These are phyloP conservation scores for Fusarium compactum DNA, from an alignment of 2,329 filamentous ascomycete genomes.

Conservation along the genomic window DNA sequence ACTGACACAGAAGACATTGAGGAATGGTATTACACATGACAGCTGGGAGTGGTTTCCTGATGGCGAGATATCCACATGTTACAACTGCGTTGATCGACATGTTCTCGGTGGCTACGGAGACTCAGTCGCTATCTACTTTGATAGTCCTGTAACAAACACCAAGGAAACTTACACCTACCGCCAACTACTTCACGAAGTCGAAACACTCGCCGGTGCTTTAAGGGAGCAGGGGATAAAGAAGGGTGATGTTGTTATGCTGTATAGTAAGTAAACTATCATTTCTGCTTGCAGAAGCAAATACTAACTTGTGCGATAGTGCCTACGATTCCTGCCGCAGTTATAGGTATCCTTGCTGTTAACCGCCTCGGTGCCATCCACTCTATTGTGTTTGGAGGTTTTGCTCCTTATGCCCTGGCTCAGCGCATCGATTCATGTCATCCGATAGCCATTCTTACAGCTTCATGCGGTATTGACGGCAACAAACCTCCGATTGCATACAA, in stretches of 20 bases:
- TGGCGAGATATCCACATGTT: conserved; percentile 90
- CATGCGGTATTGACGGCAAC: conserved; percentile 88
- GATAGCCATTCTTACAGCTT: conserved; percentile 84
- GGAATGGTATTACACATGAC: conserved; percentile 71
- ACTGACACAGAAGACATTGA: conserved; percentile 71
- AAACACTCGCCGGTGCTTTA: conserved; percentile 83
- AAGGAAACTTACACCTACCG: conserved; percentile 81
- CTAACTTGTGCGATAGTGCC: conserved; percentile 73
- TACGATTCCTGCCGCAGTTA: conserved; percentile 91
- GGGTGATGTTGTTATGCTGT: conserved; percentile 90
- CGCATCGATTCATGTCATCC: conserved; percentile 87
- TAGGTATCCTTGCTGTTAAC: conserved; percentile 84
- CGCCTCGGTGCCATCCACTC: conserved; percentile 89
- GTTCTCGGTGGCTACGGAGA: conserved; percentile 83
- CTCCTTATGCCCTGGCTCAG: conserved; percentile 82
- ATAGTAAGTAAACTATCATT: conserved; percentile 71
- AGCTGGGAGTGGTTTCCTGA: conserved; percentile 93
- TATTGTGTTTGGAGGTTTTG: conserved; percentile 95
- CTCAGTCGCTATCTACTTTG: conserved; percentile 82
- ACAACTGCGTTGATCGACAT: conserved; percentile 92
- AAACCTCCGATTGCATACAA: conserved; percentile 85
- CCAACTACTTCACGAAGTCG: conserved; percentile 81
- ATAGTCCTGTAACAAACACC: conserved; percentile 82
- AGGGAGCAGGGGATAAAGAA: conserved; percentile 83
- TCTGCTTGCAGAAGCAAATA: background rate